These are phyloP conservation scores for Globisporangium camurandrum DNA, from an alignment of 352 stramenopile species.

Conservation along the genomic window DNA sequence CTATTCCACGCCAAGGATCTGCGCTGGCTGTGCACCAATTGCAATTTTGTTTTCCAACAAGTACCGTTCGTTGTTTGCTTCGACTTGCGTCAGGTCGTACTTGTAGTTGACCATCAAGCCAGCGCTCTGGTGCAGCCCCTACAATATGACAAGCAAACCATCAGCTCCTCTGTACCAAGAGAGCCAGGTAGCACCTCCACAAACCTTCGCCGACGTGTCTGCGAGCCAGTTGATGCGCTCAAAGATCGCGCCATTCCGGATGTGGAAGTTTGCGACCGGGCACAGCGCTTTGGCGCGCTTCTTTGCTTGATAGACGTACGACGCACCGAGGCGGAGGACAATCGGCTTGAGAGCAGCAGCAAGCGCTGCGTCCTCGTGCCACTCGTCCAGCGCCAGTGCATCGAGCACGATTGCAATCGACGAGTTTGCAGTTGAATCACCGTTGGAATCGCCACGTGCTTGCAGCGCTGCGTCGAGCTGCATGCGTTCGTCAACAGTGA, in stretches of 20 bases:
- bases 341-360: constrained; percentile 45
- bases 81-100: constrained; percentile 66
- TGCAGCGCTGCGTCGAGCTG: constrained; percentile 20
- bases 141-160: background rate
- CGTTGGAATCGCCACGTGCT: too few species aligned
- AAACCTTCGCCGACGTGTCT: constrained; percentile 68
- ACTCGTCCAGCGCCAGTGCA: constrained; percentile 37
- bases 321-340: constrained; percentile 49
- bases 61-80: constrained; percentile 81
- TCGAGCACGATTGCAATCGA: constrained; percentile 28
- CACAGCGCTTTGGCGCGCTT: constrained; percentile 79
- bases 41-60: constrained; percentile 70
- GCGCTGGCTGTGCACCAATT: constrained; percentile 58
- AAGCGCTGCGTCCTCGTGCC: constrained; percentile 35
- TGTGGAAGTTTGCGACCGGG: constrained; percentile 79
- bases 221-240: constrained; percentile 81
- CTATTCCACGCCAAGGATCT: constrained; percentile 24
- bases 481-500: constrained; percentile 26
- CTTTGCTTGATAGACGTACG: constrained; percentile 77
- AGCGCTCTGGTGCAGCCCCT: constrained; percentile 67
- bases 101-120: constrained; percentile 88
- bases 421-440: constrained; percentile 7
- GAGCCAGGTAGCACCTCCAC: background rate
- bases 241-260: constrained; percentile 81
- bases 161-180: background rate